Conservation (phyloP, 805 yeast genomes). For the Ogataea ganodermae region DNA sequence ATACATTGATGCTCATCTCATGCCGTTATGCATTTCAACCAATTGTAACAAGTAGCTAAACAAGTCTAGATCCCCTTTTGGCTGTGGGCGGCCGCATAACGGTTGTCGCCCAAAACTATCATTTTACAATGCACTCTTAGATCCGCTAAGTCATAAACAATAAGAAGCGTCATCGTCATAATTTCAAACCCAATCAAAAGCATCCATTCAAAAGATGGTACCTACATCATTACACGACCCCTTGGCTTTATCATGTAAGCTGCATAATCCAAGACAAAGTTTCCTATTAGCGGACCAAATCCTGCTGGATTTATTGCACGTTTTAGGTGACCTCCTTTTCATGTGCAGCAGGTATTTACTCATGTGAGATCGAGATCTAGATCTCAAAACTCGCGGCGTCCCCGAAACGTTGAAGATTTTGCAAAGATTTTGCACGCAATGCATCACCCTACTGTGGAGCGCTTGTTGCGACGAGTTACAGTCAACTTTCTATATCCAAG, state of each 20-base stretch:
- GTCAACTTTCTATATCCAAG: neutral
- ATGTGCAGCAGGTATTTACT: neutral
- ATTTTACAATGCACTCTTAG: no score
- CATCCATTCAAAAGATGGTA: neutral
- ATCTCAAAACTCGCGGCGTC: neutral
- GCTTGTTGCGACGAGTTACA: no score
- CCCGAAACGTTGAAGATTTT: neutral
- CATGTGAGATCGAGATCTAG: neutral
- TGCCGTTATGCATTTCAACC: neutral
- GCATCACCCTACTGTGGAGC: neutral
- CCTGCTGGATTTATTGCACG: neutral
- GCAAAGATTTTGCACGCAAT: neutral
- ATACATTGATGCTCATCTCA: neutral
- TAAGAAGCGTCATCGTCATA: no score
- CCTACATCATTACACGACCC: slow-evolving; percentile 1
- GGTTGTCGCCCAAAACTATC: no score
- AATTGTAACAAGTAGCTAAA: neutral
- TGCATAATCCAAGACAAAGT: neutral
- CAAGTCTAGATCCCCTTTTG: neutral
- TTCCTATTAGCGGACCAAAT: neutral
- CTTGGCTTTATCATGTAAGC: neutral
- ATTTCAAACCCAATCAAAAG: neutral
- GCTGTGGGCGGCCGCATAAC: no score
- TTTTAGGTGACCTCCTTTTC: neutral
- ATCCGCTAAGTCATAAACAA: neutral